Conservation (phyloP, 2,329 filamentous ascomycete species). For the Neonectria neomacrospora region DNA sequence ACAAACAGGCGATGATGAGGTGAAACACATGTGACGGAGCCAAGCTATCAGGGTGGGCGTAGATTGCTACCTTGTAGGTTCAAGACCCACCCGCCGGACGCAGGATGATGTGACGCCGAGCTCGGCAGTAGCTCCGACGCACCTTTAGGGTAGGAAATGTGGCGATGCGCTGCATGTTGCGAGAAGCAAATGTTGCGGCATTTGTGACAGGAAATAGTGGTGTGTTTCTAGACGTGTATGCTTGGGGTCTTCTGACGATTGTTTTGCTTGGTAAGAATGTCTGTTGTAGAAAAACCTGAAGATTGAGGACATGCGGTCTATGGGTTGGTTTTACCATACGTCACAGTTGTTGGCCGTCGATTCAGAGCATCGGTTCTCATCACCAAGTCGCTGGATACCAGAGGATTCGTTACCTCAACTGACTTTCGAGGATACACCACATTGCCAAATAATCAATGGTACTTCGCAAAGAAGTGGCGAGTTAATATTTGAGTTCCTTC, state of each 20-base stretch:
- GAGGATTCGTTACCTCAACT: too few species aligned
- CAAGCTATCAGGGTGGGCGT: neutral
- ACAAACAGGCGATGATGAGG: conserved; percentile 9
- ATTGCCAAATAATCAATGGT: neutral
- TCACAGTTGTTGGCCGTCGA: too few species aligned
- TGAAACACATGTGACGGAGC: conserved; percentile 26
- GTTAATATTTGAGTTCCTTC: conserved; percentile 7
- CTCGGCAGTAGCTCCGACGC: neutral
- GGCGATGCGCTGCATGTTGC: neutral
- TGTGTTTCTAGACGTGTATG: neutral
- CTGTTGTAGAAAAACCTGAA: neutral
- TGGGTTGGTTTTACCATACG: neutral
- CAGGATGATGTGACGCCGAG: conserved; percentile 15
- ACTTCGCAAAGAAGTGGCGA: neutral
- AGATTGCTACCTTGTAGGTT: conserved; percentile 1
- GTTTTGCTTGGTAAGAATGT: too few species aligned
- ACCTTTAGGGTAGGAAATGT: conserved; percentile 14
- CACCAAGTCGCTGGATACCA: too few species aligned
- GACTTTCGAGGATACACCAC: too few species aligned
- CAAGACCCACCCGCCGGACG: conserved; percentile 15
- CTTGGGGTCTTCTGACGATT: neutral
- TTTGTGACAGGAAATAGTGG: neutral
- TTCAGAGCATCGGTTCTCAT: too few species aligned
- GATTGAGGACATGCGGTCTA: neutral
- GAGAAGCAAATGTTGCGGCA: neutral